A percentile compares a stretch with the other conserved stretches of the same genome.
phyloP scores from a whole-genome alignment of 75 land plant genomes.

The Selaginella tamariscina region DNA sequence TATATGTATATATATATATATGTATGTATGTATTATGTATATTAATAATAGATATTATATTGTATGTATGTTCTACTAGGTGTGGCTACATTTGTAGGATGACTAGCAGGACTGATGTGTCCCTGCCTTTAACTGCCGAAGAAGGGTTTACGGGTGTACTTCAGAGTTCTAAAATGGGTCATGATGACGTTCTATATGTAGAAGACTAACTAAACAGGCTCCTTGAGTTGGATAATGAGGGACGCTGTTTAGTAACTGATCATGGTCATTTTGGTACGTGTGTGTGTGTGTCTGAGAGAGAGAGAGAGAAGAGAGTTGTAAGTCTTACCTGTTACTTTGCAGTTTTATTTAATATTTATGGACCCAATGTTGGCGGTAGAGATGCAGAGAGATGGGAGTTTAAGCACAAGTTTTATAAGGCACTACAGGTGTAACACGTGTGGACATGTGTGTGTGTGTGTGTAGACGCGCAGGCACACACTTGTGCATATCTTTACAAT shows the following conservation, averaged over 20 bases:
- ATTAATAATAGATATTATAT: background rate
- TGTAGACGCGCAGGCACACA: too few relatives aligned
- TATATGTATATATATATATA: too few relatives aligned
- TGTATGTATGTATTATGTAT: too few relatives aligned
- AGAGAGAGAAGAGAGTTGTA: background rate
- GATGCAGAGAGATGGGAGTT: slow-evolving; percentile 57
- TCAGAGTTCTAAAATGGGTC: slow-evolving; percentile 18
- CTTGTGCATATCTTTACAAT: background rate
- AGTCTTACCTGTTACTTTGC: background rate
- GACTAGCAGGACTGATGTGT: slow-evolving; percentile 40
- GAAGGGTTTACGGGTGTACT: slow-evolving; percentile 87
- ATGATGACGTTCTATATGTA: slow-evolving; percentile 24
- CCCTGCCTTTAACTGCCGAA: slow-evolving; percentile 78
- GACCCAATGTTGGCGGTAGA: slow-evolving; percentile 49
- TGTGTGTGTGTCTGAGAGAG: background rate
- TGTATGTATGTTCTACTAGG: slow-evolving; percentile 26
- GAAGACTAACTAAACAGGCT: slow-evolving; percentile 56
- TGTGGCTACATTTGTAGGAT: slow-evolving; percentile 74
- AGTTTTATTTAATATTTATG: slow-evolving; percentile 95
- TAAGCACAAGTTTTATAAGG: slow-evolving; percentile 49
- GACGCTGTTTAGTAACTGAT: slow-evolving; percentile 88
- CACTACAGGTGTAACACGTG: slow-evolving; percentile 48
- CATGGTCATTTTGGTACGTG: slow-evolving; percentile 87
- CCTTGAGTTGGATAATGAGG: slow-evolving; percentile 64
- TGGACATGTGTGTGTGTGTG: background rate